Percentiles rank a stretch among this genome's conserved stretches.
Evolutionary conservation across 305 asterid species (phyloP).

Genomic region (Fraxinus paxiana): DNA sequence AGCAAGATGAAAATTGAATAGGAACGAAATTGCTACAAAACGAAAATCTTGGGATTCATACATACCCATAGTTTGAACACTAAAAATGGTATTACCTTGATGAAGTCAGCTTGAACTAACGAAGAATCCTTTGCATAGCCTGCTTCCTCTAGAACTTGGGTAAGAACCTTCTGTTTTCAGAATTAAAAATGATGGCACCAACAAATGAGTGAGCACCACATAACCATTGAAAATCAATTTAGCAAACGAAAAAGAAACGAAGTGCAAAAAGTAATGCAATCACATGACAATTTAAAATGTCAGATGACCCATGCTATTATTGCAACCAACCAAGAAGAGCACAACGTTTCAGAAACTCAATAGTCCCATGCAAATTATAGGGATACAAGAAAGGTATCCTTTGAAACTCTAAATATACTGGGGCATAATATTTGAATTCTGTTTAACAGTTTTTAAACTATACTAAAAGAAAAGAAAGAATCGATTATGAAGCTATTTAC

Average conservation of each 20-base stretch:
- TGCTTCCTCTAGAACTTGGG: slow-evolving; percentile 81
- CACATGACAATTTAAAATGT: background rate
- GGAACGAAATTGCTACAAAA: background rate
- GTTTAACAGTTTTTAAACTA: slow-evolving; percentile 1
- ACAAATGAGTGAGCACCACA: slow-evolving; percentile 13
- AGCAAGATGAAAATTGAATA: background rate
- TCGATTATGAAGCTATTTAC: background rate
- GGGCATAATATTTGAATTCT: background rate
- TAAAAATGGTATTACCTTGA: slow-evolving; percentile 45
- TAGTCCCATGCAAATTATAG: background rate
- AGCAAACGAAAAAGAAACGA: background rate
- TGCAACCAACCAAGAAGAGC: background rate
- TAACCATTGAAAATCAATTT: background rate
- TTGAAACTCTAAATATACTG: background rate
- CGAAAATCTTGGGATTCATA: background rate
- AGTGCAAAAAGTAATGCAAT: background rate
- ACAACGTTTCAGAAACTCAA: background rate
- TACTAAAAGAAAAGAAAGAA: background rate
- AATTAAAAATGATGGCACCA: background rate
- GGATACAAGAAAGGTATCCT: background rate
- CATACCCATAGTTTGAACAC: background rate
- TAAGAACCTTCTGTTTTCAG: slow-evolving; percentile 51
- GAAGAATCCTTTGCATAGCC: slow-evolving; percentile 63
- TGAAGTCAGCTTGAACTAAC: slow-evolving; percentile 64
- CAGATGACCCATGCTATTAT: background rate